These are phyloP conservation scores for Agrostemma githago DNA, from an alignment of 148 eudicot species.

Conservation along the genomic window DNA sequence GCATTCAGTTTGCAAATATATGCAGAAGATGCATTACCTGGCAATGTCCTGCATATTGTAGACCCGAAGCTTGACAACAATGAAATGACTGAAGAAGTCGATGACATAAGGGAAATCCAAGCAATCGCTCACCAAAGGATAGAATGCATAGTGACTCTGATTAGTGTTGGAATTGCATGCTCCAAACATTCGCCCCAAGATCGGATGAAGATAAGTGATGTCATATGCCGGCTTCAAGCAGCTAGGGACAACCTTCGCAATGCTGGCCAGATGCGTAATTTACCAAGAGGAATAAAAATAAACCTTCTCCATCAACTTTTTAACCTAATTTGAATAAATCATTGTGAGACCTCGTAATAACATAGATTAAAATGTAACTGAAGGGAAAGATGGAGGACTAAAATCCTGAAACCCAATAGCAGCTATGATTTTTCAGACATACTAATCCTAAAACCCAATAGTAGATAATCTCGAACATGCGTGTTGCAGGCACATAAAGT, in stretches of 20 bases:
- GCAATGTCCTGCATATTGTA: constrained; percentile 7
- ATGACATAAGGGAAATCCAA: background rate
- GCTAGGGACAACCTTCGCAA: background rate
- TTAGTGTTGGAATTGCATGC: constrained; percentile 13
- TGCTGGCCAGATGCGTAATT: background rate
- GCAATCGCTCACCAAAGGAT: background rate
- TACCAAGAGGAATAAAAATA: background rate
- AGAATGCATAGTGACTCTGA: constrained; percentile 2
- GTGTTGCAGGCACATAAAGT: background rate
- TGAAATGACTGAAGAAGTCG: background rate
- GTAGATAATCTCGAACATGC: background rate
- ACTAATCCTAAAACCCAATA: too few relatives aligned
- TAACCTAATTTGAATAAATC: background rate
- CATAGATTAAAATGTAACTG: too few relatives aligned
- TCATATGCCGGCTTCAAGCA: background rate
- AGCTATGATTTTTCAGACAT: too few relatives aligned
- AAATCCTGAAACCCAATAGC: too few relatives aligned
- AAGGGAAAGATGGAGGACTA: too few relatives aligned
- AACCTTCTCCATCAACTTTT: too few relatives aligned
- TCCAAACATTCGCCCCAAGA: too few relatives aligned
- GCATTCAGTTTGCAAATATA: constrained; percentile 16
- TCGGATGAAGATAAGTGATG: constrained; percentile 8
- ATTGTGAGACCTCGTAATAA: background rate
- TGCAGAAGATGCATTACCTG: constrained; percentile 16
- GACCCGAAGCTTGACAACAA: background rate